A percentile compares a stretch with the other conserved stretches of the same genome.
phyloP scores from a whole-genome alignment of 345 rosid species.

The Hibiscus tridactylites region DNA sequence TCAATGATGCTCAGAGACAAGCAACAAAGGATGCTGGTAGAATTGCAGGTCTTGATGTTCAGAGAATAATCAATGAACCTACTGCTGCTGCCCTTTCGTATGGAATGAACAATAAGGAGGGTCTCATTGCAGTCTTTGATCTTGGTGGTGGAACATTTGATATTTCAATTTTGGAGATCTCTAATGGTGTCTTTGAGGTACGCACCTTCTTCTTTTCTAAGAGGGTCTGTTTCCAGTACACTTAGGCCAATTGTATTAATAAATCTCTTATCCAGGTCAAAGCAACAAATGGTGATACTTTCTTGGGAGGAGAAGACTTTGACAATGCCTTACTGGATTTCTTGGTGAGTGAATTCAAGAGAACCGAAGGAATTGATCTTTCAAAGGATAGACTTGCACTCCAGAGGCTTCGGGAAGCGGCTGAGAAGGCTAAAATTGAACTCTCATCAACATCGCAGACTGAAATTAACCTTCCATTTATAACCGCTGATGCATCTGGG shows the following conservation, averaged over 20 bases:
- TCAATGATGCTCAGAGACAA: constrained; percentile 94
- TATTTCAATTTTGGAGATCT: constrained; percentile 78
- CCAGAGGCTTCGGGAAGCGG: constrained; percentile 88
- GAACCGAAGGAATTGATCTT: constrained; percentile 61
- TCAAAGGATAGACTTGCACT: constrained; percentile 72
- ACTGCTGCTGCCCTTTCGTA: constrained; percentile 95
- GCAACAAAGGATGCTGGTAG: constrained; percentile 96
- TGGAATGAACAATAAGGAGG: constrained; percentile 90
- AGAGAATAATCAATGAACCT: constrained; percentile 86
- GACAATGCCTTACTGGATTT: constrained; percentile 71
- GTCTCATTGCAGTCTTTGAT: constrained; percentile 85
- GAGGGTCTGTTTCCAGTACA: neutral
- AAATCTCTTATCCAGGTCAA: constrained; percentile 38
- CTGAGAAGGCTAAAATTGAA: constrained; percentile 81
- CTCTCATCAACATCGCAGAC: constrained; percentile 84
- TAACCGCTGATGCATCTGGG: constrained; percentile 78
- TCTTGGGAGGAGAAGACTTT: constrained; percentile 81
- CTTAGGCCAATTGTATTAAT: neutral
- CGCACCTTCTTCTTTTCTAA: neutral
- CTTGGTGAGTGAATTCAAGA: constrained; percentile 75
- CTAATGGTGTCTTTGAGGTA: constrained; percentile 94
- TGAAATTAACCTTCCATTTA: constrained; percentile 77
- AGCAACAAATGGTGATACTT: constrained; percentile 96
- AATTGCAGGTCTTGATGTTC: constrained; percentile 82
- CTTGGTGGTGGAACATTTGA: constrained; percentile 95